Conservation (phyloP, 805 yeast genomes). For the Brettanomyces sp. region DNA sequence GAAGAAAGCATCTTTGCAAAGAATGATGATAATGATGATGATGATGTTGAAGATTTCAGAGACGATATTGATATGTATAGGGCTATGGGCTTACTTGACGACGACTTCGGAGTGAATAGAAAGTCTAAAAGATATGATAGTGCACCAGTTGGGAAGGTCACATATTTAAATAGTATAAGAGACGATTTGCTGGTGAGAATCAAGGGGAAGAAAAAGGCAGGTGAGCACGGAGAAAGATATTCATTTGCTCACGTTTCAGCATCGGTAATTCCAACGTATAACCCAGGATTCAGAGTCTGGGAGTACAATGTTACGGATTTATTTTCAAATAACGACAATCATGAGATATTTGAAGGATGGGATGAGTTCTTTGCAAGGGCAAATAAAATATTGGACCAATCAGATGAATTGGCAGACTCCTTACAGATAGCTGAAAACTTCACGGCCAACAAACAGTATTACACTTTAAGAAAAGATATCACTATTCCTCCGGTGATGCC, state of each 20-base stretch:
- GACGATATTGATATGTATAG: constrained; percentile 13
- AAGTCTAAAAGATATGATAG: constrained; percentile 39
- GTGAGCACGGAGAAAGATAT: constrained; percentile 44
- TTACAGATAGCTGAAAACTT: constrained; percentile 2
- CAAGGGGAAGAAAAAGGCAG: constrained; percentile 36
- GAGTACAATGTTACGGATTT: constrained; percentile 68
- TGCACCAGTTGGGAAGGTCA: constrained; percentile 56
- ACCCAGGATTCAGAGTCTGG: constrained; percentile 79
- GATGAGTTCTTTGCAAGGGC: constrained; percentile 42
- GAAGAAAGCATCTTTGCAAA: constrained; percentile 12
- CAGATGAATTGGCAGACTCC: constrained; percentile 18
- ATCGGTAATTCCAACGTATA: constrained; percentile 76
- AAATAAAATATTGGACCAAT: constrained; percentile 27
- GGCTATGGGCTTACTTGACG: constrained; percentile 9
- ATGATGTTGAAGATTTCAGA: constrained; percentile 18
- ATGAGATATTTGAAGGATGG: constrained; percentile 41
- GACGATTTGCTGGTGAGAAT: constrained; percentile 42
- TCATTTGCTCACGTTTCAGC: constrained; percentile 62
- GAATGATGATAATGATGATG: constrained; percentile 13
- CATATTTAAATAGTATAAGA: constrained; percentile 52
- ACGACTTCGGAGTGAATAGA: background rate
- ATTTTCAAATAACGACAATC: constrained; percentile 10
- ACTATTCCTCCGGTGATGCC: constrained; percentile 61
- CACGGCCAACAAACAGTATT: constrained; percentile 5
- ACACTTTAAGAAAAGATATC: constrained; percentile 33